Conservation (phyloP, 2,329 filamentous ascomycete species). For the Coniosporium tulheliwenetii region DNA sequence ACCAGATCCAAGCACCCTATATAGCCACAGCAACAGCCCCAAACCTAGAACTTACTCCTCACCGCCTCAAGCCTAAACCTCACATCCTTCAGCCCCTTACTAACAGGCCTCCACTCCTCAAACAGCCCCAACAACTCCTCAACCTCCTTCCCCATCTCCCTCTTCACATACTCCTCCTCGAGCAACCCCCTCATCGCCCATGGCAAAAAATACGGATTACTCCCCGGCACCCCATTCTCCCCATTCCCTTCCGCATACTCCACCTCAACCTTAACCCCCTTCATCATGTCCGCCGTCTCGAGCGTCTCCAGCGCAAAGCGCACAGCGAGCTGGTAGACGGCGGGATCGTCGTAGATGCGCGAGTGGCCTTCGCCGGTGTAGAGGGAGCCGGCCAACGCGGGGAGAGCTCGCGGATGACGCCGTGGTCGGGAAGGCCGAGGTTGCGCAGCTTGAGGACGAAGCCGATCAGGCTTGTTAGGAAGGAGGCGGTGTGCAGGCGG, state of each 20-base stretch:
- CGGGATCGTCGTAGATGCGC: constrained; percentile 75
- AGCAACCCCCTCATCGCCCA: constrained; percentile 91
- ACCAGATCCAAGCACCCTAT: too few species aligned
- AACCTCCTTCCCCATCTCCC: constrained; percentile 62
- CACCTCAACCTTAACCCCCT: not conserved
- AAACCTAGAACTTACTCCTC: constrained; percentile 53
- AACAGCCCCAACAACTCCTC: constrained; percentile 70
- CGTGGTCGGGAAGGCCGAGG: constrained; percentile 82
- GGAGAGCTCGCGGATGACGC: constrained; percentile 79
- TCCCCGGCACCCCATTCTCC: constrained; percentile 31
- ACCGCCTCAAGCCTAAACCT: constrained; percentile 89
- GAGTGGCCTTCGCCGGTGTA: constrained; percentile 91
- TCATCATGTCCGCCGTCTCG: constrained; percentile 5
- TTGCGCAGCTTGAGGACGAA: constrained; percentile 92
- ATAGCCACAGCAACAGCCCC: too few species aligned
- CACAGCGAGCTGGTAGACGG: constrained; percentile 55
- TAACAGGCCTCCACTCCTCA: constrained; percentile 81
- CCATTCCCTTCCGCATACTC: not conserved
- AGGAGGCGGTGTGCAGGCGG: constrained; percentile 80
- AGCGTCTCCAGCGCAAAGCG: constrained; percentile 32
- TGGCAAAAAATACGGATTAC: constrained; percentile 81
- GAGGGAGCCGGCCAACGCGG: constrained; percentile 75
- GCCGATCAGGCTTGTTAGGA: constrained; percentile 81
- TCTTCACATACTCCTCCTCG: constrained; percentile 82
- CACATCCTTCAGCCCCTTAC: constrained; percentile 86